Conservation (phyloP, 345 rosid genomes). For the Passiflora organensis region DNA sequence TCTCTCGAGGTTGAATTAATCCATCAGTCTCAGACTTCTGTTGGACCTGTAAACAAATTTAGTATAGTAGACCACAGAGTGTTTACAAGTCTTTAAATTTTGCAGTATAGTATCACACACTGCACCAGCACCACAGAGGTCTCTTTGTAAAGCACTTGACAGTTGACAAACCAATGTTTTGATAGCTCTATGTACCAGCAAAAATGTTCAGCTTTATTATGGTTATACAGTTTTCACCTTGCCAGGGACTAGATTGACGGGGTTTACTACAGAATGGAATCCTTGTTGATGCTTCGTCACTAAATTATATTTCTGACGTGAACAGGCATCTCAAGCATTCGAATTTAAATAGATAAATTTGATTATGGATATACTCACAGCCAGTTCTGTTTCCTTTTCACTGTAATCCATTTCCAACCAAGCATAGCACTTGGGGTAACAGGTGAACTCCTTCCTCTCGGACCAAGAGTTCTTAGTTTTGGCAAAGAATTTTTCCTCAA, state of each 20-base stretch:
- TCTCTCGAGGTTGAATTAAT: slow-evolving; percentile 49
- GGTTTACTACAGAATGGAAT: neutral
- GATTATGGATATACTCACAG: slow-evolving; percentile 37
- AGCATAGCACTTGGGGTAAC: slow-evolving; percentile 55
- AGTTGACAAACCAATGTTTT: too few relatives aligned
- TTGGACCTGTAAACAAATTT: slow-evolving; percentile 34
- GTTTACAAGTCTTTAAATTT: neutral
- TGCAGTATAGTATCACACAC: neutral
- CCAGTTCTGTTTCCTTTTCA: slow-evolving; percentile 40
- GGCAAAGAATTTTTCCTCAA: slow-evolving; percentile 54
- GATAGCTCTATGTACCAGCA: too few relatives aligned
- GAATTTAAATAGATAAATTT: neutral
- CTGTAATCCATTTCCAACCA: slow-evolving; percentile 83
- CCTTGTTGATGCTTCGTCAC: too few relatives aligned
- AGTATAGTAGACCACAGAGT: slow-evolving; percentile 3
- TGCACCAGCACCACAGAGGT: neutral
- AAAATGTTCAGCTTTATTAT: too few relatives aligned
- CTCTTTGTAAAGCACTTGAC: neutral
- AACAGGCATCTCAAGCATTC: neutral
- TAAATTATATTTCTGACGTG: neutral
- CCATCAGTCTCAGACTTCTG: slow-evolving; percentile 29
- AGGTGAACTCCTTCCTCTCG: slow-evolving; percentile 47
- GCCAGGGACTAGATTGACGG: too few relatives aligned
- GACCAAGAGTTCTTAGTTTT: slow-evolving; percentile 68
- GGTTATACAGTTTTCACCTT: too few relatives aligned